Base-by-base conservation (phyloP, 192 early-diverging fungal genomes). In the Endogone sp. region DNA sequence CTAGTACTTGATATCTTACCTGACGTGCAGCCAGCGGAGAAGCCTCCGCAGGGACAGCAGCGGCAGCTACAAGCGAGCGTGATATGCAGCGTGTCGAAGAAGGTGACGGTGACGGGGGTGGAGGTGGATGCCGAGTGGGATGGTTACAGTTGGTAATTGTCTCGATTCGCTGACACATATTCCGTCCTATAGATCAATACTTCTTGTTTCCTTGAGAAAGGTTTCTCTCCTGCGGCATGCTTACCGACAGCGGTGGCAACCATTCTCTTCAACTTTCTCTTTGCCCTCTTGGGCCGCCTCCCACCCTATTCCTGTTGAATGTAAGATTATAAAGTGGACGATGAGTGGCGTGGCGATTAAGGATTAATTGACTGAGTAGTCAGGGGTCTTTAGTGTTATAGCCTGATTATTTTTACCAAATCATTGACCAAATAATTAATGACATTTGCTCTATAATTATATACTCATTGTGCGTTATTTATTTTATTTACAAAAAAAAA, bases 261-360 rank as follows among this genome's bases (percentile, higher is more conserved):
- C n/a, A n/a, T n/a, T n/a, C n/a, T n/a, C n/a, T n/a, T n/a, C n/a
- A n/a, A n/a, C n/a, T n/a, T n/a, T n/a, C n/a, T n/a, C n/a, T n/a
- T n/a, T n/a, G n/a, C n/a, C n/a, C n/a, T n/a, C n/a, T n/a, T n/a
- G n/a, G 68, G 64, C 13, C n/a, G 25, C 55, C 4, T 49, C 28
- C 28, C 20, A 72, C 83, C 2, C 66, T 94, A 24, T 84, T 79
- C 70, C 31, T 86, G 1, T 70, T 92, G 2, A 92, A 92, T 67
- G 66, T 83, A 49, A 73, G 79, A 44, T 81, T 90, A 31, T 85
- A 6, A 79, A 83, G 2, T 83, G 76, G 71, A 68, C 83, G 22
- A 75, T 89, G 22, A 90, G 85, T 54, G 84, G 83, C 27, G 86
- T 91, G 22, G 88, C 90, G 0, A 78, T 92, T 16, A 93, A 91